Base-by-base conservation (phyloP, 192 early-diverging fungal genomes). In the Rhizophagus clarus region DNA sequence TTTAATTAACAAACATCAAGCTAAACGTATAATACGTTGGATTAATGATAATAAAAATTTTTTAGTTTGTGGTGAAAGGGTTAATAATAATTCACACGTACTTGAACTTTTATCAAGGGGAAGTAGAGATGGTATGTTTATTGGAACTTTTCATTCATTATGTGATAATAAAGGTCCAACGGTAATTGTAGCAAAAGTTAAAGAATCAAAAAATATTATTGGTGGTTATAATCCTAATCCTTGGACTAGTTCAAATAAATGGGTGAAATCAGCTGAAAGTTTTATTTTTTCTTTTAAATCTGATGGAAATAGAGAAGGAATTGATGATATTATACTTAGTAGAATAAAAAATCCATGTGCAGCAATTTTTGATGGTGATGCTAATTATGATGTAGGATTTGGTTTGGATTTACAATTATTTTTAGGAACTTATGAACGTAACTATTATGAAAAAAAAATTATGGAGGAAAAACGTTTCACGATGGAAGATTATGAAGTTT, bases 91-190 rank as follows among this genome's bases (percentile, higher is more conserved):
- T 34, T n/a, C 68, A 3, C 11, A 70, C 47, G 14, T 22, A n/a
- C 31, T 72, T 47, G 26, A 45, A 45, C 37, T 72, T n/a, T 72
- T 72, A 26, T 15, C 24, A 5, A 31, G 70, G 15, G 70, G 70
- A 14, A 72, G 37, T 45, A n/a, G 42, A 12, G 70, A 72, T 10
- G 70, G 70, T 8, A 45, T 31, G 17, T 17, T 2, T 22, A 20
- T 15, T 22, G 37, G n/a, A 24, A 26, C n/a, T 45, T 72, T 72
- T 72, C 70, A 72, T 26, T 24, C 0, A 0, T 29, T 20, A 24
- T 72, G 70, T n/a, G 70, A 72, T 72, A n/a, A 37, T 47, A 72
- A 37, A 72, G 70, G 70, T 2, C 31, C 70, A 31, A 72, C 70
- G 1, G n/a, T 72, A 45, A n/a, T 47, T n/a, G 10, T 72, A 8